Evolutionary conservation across 2,329 filamentous ascomycete genomes (phyloP), one percentile per base, ranked within the genome.

Genomic region (Fusarium sp.): DNA sequence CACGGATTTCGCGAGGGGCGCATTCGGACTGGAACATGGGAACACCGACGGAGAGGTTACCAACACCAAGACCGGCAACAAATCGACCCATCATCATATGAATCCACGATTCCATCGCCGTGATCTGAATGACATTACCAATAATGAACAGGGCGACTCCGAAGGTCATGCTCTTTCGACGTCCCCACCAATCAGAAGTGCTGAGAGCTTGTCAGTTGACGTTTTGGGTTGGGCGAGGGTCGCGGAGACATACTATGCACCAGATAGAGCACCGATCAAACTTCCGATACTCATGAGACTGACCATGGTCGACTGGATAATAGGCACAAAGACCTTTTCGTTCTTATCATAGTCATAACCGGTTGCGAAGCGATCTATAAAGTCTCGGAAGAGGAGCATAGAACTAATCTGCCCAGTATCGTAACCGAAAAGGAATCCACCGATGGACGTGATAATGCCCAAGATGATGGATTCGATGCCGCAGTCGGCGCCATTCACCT

Each of bases 21-120:
- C 86, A 89, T 78, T 93, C 91, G 44, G 88, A 88, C 80, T 92
- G 90, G 80, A 90, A 92, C 86, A 92, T 90, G 65, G 91, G 90
- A 5, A 92, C 89, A 40, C 89, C 85, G 38, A 92, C 88, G 1
- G 89, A 92, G 4, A 93, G 84, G 58, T 86, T 91, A 47, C 92
- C 92, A 33, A 93, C 87, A 49, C 91, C 91, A 6, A 93, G 84
- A 77, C 92, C 92, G 40, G 91, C 90, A 33, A 92, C 84, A 82
- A 90, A 90, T 69, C 92, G 86, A 37, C 91, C 92, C 72, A 91
- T 85, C 80, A 89, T 90, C 71, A 92, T 83, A 77, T 93, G 91
- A 72, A 91, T 87, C 91, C 91, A 93, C 44, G 82, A 84, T 28
- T 83, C 75, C 60, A 82, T 82, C 9, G 89, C 88, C 1, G 90